phyloP scores from a whole-genome alignment of 2,329 filamentous ascomycete species.

The Triangularia verruculosa region DNA sequence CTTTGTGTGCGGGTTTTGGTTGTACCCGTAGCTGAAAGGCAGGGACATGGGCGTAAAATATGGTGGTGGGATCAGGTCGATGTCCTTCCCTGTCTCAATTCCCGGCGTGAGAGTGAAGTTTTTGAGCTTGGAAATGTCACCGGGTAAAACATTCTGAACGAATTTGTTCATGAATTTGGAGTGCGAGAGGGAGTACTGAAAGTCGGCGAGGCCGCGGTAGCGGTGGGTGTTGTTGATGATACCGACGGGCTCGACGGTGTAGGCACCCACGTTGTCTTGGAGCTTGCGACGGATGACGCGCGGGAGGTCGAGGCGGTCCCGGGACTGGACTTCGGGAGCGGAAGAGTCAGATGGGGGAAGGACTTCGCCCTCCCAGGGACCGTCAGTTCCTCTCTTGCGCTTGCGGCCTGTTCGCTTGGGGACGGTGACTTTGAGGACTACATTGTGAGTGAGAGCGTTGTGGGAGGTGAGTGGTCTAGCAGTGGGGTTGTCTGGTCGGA shows the following conservation, averaged over 20 bases:
- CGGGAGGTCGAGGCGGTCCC: constrained; percentile 51
- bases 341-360: constrained; percentile 38
- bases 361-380: constrained; percentile 55
- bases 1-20: constrained; percentile 74
- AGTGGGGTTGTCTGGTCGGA: constrained; percentile 76
- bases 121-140: constrained; percentile 55
- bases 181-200: constrained; percentile 71
- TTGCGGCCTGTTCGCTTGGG: constrained; percentile 84
- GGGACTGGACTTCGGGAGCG: constrained; percentile 39
- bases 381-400: constrained; percentile 73
- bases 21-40: constrained; percentile 77
- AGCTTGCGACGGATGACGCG: constrained; percentile 59
- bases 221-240: constrained; percentile 77
- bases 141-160: constrained; percentile 66
- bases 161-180: constrained; percentile 71
- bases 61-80: constrained; percentile 76
- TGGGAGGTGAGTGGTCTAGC: constrained; percentile 76
- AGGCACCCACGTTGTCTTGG: constrained; percentile 66
- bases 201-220: constrained; percentile 82
- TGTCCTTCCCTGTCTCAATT: constrained; percentile 55
- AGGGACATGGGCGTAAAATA: constrained; percentile 71
- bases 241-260: constrained; percentile 68
- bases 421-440: constrained; percentile 81
- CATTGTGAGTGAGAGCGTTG: constrained; percentile 72
- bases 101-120: constrained; percentile 65